phyloP scores from a whole-genome alignment of 1,284 basidiomycete genomes.

The Papiliotrema nemorosa region DNA sequence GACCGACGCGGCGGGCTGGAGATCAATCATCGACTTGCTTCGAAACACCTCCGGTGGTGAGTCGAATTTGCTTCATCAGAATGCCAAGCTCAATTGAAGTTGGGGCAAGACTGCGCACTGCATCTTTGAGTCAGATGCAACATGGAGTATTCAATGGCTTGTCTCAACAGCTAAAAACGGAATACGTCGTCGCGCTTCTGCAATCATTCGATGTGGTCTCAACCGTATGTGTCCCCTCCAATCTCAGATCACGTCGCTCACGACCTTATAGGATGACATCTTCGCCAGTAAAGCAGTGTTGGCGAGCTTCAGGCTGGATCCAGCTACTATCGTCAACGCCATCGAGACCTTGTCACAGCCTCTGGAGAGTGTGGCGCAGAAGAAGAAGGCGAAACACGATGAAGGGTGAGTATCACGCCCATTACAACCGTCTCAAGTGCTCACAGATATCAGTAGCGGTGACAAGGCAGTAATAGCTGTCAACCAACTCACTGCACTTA shows the following conservation, averaged over 20 bases:
- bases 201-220: conserved; percentile 29
- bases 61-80: neutral
- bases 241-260: neutral
- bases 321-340: conserved; percentile 15
- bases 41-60: neutral
- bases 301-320: conserved; percentile 22
- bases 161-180: conserved; percentile 20
- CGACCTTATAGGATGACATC: conserved; percentile 19
- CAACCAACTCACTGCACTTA: conserved; percentile 62
- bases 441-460: conserved; percentile 9
- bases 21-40: conserved; percentile 15
- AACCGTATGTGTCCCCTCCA: conserved; percentile 7
- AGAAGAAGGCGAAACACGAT: conserved; percentile 35
- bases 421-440: neutral
- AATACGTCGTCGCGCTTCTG: conserved; percentile 29
- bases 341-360: conserved; percentile 14
- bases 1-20: conserved; percentile 21
- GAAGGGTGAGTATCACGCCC: conserved; percentile 8
- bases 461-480: conserved; percentile 29
- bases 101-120: neutral
- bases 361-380: conserved; percentile 23
- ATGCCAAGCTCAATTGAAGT: neutral
- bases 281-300: conserved; percentile 25
- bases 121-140: conserved; percentile 24
- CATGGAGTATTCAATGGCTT: conserved; percentile 35